Evolutionary conservation across 257 asterid genomes (phyloP), one percentile per base, ranked within the genome.

Genomic region (Cinchona pubescens): DNA sequence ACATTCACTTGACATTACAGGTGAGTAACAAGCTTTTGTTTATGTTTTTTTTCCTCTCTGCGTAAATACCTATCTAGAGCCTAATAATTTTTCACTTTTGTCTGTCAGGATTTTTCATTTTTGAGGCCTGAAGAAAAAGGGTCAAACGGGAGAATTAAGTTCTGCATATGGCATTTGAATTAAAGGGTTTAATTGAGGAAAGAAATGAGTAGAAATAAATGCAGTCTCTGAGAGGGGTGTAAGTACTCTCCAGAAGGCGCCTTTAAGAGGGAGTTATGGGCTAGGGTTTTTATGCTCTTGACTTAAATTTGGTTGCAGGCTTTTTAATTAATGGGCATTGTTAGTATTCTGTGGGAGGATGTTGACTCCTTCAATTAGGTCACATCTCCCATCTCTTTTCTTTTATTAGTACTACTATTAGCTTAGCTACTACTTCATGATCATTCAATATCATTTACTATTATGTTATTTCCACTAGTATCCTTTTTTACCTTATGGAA

Each of bases 301-400:
- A 80, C 84, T 79, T 86, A 55, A 88, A 79, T 84, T 80, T 84
- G 55, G 55, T 83, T 89, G 90, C 88, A 86, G 94, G 86, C 92
- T 84, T 88, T 90, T 80, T 42, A 71, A 25, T 59, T 55, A 55
- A 64, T 78, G 69, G 73, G 68, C 3, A 79, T 79, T 27, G 32
- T 25, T 35, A 7, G 15, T 23, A 15, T 51, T 65, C 58, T 67
- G 55, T n/a, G 78, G 75, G 76, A 73, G 75, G 76, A 73, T 73
- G 78, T 79, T 67, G 78, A 79, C 82, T 73, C 78, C 55, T 67
- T 73, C 49, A 14, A 35, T 69, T 64, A 62, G 59, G 68, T 78
- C 61, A 77, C 72, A 62, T 63, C 67, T 25, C 15, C 60, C 34
- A 13, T n/a, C 29, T 8, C 71, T 34, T 62, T 23, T 29, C 37